A percentile compares a stretch with the other conserved stretches of the same genome.
These are phyloP conservation scores for Aspergillus sparsus DNA, from an alignment of 495 filamentous ascomycete species.

Conservation along the genomic window DNA sequence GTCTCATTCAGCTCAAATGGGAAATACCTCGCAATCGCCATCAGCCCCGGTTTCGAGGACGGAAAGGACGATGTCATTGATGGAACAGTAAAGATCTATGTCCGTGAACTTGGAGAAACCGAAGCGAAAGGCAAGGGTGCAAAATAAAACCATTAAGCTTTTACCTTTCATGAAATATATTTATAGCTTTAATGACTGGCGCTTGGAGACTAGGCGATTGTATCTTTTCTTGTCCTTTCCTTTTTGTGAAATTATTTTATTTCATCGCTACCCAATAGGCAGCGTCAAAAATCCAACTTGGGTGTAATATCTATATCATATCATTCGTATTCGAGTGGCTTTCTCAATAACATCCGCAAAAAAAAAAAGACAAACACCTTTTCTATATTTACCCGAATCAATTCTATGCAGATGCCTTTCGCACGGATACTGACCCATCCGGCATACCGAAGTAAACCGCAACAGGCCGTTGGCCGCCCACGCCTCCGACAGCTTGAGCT, in stretches of 20 bases:
- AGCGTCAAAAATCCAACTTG: constrained; percentile 11
- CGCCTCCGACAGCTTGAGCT: constrained; percentile 56
- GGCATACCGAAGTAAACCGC: constrained; percentile 94
- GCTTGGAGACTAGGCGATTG: constrained; percentile 9
- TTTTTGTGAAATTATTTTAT: constrained; percentile 2
- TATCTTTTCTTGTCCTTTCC: background rate
- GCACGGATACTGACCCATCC: constrained; percentile 65
- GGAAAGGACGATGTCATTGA: constrained; percentile 74
- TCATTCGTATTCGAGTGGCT: constrained; percentile 16
- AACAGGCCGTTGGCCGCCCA: constrained; percentile 84
- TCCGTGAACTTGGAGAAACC: constrained; percentile 79
- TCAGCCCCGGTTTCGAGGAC: constrained; percentile 91
- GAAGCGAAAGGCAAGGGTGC: constrained; percentile 87
- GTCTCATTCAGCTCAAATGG: constrained; percentile 78
- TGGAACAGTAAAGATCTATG: constrained; percentile 72
- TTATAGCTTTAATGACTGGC: constrained; percentile 19
- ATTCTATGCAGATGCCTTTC: constrained; percentile 39
- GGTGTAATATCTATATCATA: constrained; percentile 25
- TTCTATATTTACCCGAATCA: background rate
- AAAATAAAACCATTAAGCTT: constrained; percentile 41
- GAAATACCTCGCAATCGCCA: constrained; percentile 77
- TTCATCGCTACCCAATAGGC: constrained; percentile 6
- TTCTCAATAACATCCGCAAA: background rate
- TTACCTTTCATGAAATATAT: constrained; percentile 13
- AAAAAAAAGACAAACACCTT: too few species aligned